A percentile compares a stretch with the other conserved stretches of the same genome.
phyloP scores from a whole-genome alignment of 1,139 yeast genomes.

The Meyerozyma athensensis region DNA sequence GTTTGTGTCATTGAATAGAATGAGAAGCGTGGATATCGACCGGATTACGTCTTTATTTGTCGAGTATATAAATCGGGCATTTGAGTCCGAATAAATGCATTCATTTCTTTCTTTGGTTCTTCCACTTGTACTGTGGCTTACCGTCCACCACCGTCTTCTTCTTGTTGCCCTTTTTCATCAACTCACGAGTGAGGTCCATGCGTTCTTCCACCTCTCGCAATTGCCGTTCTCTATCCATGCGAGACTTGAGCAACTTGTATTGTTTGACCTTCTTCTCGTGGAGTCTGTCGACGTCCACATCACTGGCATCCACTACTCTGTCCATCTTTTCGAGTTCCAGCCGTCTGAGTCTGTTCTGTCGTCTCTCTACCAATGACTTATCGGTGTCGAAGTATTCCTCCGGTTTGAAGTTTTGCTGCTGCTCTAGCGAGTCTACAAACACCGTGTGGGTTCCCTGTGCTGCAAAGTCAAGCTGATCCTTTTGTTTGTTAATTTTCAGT shows the following conservation, averaged over 20 bases:
- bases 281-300: slow-evolving; percentile 32
- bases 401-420: slow-evolving; percentile 57
- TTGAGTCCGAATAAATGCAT: slow-evolving; percentile 22
- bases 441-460: slow-evolving; percentile 76
- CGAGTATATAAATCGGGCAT: slow-evolving; percentile 61
- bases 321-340: slow-evolving; percentile 52
- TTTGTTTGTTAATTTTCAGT: slow-evolving; percentile 58
- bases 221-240: slow-evolving; percentile 64
- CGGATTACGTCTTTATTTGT: slow-evolving; percentile 70
- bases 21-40: slow-evolving; percentile 64
- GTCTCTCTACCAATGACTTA: slow-evolving; percentile 51
- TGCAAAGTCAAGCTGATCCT: slow-evolving; percentile 49
- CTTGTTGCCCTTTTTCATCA: slow-evolving; percentile 87
- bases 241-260: slow-evolving; percentile 48
- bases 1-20: slow-evolving; percentile 71
- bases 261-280: slow-evolving; percentile 57
- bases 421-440: slow-evolving; percentile 64
- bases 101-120: slow-evolving; percentile 72
- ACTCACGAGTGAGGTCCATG: slow-evolving; percentile 74
- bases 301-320: slow-evolving; percentile 21
- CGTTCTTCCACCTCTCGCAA: slow-evolving; percentile 63
- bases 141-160: slow-evolving; percentile 70
- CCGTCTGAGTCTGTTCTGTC: slow-evolving; percentile 67
- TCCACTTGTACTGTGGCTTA: slow-evolving; percentile 75
- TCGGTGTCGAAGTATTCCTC: slow-evolving; percentile 69